Evolutionary conservation across 805 yeast genomes (phyloP).

Genomic region (Candida suzukii): DNA sequence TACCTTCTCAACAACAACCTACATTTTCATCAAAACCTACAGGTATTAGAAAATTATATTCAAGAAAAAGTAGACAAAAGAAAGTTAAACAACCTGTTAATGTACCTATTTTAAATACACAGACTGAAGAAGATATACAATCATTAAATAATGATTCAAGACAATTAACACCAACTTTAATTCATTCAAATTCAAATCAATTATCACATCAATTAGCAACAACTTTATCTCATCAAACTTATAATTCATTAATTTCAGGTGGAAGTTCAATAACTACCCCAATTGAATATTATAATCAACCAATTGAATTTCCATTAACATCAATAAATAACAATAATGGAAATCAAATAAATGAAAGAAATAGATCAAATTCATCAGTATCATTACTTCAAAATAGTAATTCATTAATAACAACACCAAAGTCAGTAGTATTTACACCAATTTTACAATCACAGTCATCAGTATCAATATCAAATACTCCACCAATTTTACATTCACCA

Average conservation of each 20-base stretch:
- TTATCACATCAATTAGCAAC: background rate
- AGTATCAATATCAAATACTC: background rate
- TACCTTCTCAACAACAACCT: too few species aligned
- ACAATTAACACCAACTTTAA: background rate
- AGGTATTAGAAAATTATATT: background rate
- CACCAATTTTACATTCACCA: constrained; percentile 1
- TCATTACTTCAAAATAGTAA: background rate
- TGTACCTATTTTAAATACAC: too few species aligned
- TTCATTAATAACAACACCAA: background rate
- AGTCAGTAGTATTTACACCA: background rate
- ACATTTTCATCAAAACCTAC: background rate
- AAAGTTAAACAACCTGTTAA: background rate
- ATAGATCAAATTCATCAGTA: background rate
- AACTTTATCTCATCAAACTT: background rate
- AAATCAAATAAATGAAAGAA: background rate
- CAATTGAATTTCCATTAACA: background rate
- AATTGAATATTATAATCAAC: background rate
- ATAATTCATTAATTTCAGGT: background rate
- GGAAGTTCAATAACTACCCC: background rate
- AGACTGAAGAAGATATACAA: background rate
- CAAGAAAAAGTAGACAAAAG: background rate
- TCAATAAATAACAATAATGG: background rate
- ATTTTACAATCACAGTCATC: background rate
- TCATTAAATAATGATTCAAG: too few species aligned
- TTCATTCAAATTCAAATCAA: background rate